Evolutionary conservation across 768 basidiomycete species (phyloP), one percentile per base, ranked within the genome.

Genomic region (Xerocomellus chrysenteron): DNA sequence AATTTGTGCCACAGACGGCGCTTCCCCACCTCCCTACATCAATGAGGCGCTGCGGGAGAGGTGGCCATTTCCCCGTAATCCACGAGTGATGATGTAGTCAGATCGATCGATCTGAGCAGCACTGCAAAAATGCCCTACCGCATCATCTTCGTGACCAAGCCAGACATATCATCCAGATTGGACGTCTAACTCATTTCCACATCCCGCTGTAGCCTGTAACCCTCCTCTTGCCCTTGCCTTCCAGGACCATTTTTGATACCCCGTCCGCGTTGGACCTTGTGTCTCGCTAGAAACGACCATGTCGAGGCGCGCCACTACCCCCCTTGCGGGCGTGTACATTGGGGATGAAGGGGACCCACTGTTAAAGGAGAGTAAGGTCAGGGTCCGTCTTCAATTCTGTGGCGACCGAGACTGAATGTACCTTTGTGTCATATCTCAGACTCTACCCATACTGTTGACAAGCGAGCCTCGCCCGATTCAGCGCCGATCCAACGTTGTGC

Each of bases 401-500:
- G 40, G 9, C 28, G 24, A 42, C 30, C 24, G 17, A n/a, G 33
- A 50, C 54, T 69, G 26, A 66, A 54, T 39, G 19, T 30, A 30
- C 13, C 14, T 21, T 14, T 48, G 28, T 48, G 17, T 45, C n/a
- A 21, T 33, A 40, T 40, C 46, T 39, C 24, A 57, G 58, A 26
- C 8, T 30, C n/a, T 53, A 19, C 13, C 57, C 32, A 41, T 56
- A 0, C 47, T 48, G 35, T 44, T 51, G 50, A 59, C 56, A 4
- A 47, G 52, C 48, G 58, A 60, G 48, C 57, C 62, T 26, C 48
- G 21, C 14, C 45, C 36, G 19, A 50, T 60, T 12, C 59, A 52
- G 50, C 58, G 24, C 35, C 56, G 60, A 55, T 56, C 46, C 41
- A 72, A 68, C 33, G 47, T 71, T 0, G 65, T 71, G 9, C 57